Evolutionary conservation across 139 green algal genomes (phyloP), one percentile per base, ranked within the genome.

Genomic region (Ettlia oleoabundans): DNA sequence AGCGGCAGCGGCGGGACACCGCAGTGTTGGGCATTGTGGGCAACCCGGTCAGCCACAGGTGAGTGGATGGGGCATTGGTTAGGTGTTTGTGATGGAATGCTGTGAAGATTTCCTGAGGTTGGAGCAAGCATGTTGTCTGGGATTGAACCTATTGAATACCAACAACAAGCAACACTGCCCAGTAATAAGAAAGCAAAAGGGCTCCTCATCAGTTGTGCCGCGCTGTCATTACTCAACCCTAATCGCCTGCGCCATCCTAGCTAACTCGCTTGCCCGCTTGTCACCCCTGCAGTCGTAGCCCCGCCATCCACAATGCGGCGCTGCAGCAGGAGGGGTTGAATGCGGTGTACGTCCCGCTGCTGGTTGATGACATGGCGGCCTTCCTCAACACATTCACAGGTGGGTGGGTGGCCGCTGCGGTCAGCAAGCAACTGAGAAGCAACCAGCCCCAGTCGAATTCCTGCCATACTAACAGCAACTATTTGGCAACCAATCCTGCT

Each of bases 311-410:
- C 90, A 98, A 98, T 85, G 92, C 88, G 5, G 92, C 93, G 1
- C 91, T 98, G 66, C 84, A 66, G 21, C 40, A 62, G 2, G 47
- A 82, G 71, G 95, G 93, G 30, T 84, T 94, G 26, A 90, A 99
- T 73, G 93, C 88, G 2, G 93, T 98, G 35, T 99, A 98, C 82
- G 90, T 99, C 42, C 97, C 97, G 0, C 88, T 99, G 52, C 88
- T 99, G 37, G 95, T 99, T 24, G 94, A 99, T 63, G 90, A 98
- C 83, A 83, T 98, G 77, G 9, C 62, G 0, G 9, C 24, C 19
- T 98, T 99, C 83, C 84, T 99, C 2, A 32, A 53, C 0, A 86
- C 92, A 2, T 97, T 97, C 74, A 41, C 41, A 21, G 73, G 73
- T 80, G 42, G n/a, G 51, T 24, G 28, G 70, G 32, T 26, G 22